Percentiles rank a stretch among this genome's conserved stretches.
phyloP scores from a whole-genome alignment of 352 stramenopile genomes.

The Sclerospora graminicola region DNA sequence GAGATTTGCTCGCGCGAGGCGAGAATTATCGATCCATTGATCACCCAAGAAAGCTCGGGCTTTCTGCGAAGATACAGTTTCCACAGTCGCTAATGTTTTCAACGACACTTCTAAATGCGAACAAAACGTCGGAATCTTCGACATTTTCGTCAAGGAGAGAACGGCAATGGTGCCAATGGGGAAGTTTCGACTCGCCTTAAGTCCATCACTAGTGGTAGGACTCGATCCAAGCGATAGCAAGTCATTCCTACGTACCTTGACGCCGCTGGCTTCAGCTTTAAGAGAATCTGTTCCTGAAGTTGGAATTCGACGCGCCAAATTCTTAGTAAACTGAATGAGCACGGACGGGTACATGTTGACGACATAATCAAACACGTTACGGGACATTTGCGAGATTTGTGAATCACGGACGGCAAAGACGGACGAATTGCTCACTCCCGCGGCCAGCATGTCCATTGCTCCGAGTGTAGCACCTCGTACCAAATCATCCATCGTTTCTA shows the following conservation, averaged over 20 bases:
- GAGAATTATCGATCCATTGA: constrained; percentile 63
- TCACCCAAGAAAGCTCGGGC: constrained; percentile 47
- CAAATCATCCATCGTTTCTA: constrained; percentile 73
- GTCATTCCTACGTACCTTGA: constrained; percentile 32
- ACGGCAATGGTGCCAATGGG: constrained; percentile 67
- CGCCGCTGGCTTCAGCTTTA: constrained; percentile 21
- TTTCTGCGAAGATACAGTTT: constrained; percentile 65
- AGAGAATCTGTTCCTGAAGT: constrained; percentile 26
- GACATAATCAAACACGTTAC: constrained; percentile 80
- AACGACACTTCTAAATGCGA: constrained; percentile 45
- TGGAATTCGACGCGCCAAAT: constrained; percentile 50
- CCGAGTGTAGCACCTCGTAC: constrained; percentile 71
- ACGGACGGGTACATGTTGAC: constrained; percentile 56
- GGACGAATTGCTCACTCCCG: constrained; percentile 59
- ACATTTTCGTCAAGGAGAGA: constrained; percentile 64
- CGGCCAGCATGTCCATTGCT: constrained; percentile 75
- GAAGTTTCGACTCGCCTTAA: constrained; percentile 19
- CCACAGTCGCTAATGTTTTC: constrained; percentile 52
- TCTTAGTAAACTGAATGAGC: constrained; percentile 75
- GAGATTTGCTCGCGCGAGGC: constrained; percentile 53
- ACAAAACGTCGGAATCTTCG: constrained; percentile 70
- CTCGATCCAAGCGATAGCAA: constrained; percentile 48
- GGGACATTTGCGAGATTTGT: constrained; percentile 81
- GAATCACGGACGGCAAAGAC: constrained; percentile 83
- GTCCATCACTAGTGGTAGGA: constrained; percentile 8